Evolutionary conservation across 495 filamentous ascomycete species (phyloP).

Genomic region (Paragyromitra xinjiangensis): DNA sequence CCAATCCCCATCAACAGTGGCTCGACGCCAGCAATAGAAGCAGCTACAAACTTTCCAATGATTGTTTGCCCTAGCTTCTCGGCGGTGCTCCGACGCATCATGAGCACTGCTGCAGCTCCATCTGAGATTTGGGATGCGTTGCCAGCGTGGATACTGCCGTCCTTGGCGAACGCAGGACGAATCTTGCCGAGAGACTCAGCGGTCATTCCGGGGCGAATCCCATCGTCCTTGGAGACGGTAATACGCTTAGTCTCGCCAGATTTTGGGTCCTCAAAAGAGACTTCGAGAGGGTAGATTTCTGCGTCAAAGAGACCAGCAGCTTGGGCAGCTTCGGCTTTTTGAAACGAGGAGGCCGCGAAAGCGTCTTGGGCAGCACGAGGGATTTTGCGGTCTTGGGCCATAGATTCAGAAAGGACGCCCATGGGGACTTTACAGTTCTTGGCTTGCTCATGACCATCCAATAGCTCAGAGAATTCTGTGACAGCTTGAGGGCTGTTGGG

Average conservation of each 20-base stretch:
- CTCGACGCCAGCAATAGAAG: slow-evolving; percentile 85
- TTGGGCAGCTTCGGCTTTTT: slow-evolving; percentile 88
- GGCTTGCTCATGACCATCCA: slow-evolving; percentile 82
- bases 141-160: slow-evolving; percentile 92
- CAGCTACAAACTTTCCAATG: slow-evolving; percentile 87
- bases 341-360: slow-evolving; percentile 88
- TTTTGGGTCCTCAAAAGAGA: slow-evolving; percentile 88
- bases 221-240: slow-evolving; percentile 86
- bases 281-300: slow-evolving; percentile 87
- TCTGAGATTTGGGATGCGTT: slow-evolving; percentile 96
- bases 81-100: slow-evolving; percentile 95
- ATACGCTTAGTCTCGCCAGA: slow-evolving; percentile 84
- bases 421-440: slow-evolving; percentile 98
- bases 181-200: slow-evolving; percentile 88
- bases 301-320: slow-evolving; percentile 88
- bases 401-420: slow-evolving; percentile 91
- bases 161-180: slow-evolving; percentile 87
- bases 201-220: slow-evolving; percentile 84
- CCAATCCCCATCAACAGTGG: slow-evolving; percentile 96
- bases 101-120: slow-evolving; percentile 90
- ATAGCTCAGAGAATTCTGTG: slow-evolving; percentile 90
- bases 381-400: slow-evolving; percentile 86
- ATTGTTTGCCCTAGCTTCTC: slow-evolving; percentile 86
- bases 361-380: slow-evolving; percentile 78
- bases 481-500: slow-evolving; percentile 67